Evolutionary conservation across 2,329 filamentous ascomycete species (phyloP), one percentile per base, ranked within the genome.

Genomic region (Sporothrix inflata): DNA sequence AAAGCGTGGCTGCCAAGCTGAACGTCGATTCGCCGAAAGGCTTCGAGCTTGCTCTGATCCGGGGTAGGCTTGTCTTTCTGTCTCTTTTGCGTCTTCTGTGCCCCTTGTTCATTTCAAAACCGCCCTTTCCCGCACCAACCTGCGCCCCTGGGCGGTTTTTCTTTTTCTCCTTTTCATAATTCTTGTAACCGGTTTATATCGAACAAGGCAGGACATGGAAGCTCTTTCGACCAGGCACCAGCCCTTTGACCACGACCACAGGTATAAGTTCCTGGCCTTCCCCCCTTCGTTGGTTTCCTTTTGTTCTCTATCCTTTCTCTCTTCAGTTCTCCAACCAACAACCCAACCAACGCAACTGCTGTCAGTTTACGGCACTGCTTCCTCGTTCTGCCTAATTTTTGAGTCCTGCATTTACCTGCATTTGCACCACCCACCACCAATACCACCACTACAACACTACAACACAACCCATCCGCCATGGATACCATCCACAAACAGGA

Each of bases 401-500:
- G 4, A 3, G 21, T 24, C 12, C 38, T 7, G n/a, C n/a, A 12
- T 27, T 42, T 27, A 14, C 40, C 8, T 65, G 38, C 60, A 19
- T 38, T 65, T 65, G 45, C 57, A 65, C 61, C 24, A 51, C 21
- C 63, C 14, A 45, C 51, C 34, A 27, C 21, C 38, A 60, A n/a
- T 30, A 45, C 7, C n/a, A 40, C 27, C 40, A 42, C 53, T 9
- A 61, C 19, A 34, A 3, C 30, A 27, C 21, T 21, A 45, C 60
- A 65, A 27, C 24, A 45, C 11, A 27, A 21, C 60, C 9, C 38
- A 57, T 8, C 45, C 61, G 61, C 66, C 68, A 83, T 85, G 81
- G 83, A 85, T 27, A 73, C 77, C 47, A 69, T 78, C 70, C 78
- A 84, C 74, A 82, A 81, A 73, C 79, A 86, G 72, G 83, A 87